A percentile compares a stretch with the other conserved stretches of the same genome.
These are phyloP conservation scores for Acanthamoeba triangularis DNA, from an alignment of 208 protist species.

Conservation along the genomic window DNA sequence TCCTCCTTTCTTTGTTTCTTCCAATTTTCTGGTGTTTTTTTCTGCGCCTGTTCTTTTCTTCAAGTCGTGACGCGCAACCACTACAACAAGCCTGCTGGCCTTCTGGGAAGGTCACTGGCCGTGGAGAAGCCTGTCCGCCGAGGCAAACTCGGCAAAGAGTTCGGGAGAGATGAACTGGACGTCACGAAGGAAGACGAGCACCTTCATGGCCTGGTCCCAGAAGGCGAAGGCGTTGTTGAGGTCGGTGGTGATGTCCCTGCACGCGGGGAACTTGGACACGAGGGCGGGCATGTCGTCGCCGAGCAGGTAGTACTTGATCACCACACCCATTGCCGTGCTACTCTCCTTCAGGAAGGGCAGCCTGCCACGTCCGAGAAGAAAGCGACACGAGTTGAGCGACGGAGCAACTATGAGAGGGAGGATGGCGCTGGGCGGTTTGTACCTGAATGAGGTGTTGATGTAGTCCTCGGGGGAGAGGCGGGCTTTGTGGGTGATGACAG, in stretches of 20 bases:
- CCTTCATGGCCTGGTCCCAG: constrained; percentile 45
- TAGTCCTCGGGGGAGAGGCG: background rate
- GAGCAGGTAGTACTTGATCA: constrained; percentile 47
- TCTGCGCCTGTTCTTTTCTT: too few species aligned
- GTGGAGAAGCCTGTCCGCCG: constrained; percentile 24
- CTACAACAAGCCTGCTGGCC: too few species aligned
- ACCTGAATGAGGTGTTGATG: constrained; percentile 28
- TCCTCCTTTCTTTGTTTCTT: background rate
- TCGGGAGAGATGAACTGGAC: background rate
- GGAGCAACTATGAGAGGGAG: background rate
- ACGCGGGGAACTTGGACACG: constrained; percentile 39
- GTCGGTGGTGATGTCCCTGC: constrained; percentile 20
- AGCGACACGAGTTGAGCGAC: background rate
- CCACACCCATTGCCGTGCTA: constrained; percentile 15
- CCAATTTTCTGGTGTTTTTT: background rate
- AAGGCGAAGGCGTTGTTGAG: constrained; percentile 44
- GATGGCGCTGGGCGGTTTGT: background rate
- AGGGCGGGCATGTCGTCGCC: constrained; percentile 7
- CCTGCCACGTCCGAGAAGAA: background rate
- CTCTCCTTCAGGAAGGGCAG: constrained; percentile 40
- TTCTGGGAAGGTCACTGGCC: background rate
- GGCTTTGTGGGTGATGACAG: constrained; percentile 15
- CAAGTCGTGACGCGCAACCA: background rate
- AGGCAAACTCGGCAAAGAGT: constrained; percentile 55
- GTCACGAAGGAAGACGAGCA: constrained; percentile 36